Percentiles rank a stretch among this genome's conserved stretches.
Evolutionary conservation across 2,329 filamentous ascomycete species (phyloP).

Genomic region (Knoxdaviesia capensis): DNA sequence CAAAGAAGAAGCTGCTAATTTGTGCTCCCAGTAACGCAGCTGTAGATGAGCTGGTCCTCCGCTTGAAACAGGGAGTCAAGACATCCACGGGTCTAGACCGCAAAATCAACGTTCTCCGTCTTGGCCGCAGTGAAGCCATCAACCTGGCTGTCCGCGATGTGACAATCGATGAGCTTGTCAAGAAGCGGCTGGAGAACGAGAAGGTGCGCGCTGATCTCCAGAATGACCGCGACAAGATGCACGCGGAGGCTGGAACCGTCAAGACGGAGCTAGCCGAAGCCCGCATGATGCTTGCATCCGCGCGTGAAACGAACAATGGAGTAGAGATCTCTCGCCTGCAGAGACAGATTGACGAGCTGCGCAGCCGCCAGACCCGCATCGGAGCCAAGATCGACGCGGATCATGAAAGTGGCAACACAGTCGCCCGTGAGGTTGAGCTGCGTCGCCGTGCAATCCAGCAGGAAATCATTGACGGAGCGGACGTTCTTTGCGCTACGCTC

Average conservation of each 20-base stretch:
- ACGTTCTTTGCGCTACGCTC: slow-evolving; percentile 86
- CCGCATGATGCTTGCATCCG: slow-evolving; percentile 51
- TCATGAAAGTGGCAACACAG: slow-evolving; percentile 68
- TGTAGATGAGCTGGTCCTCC: slow-evolving; percentile 85
- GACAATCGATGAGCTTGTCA: slow-evolving; percentile 81
- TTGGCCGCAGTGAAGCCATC: slow-evolving; percentile 83
- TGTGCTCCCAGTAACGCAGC: slow-evolving; percentile 98
- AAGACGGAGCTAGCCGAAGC: slow-evolving; percentile 51
- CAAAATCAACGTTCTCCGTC: slow-evolving; percentile 69
- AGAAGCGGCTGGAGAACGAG: slow-evolving; percentile 44
- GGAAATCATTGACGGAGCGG: slow-evolving; percentile 71
- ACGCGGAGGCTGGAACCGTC: slow-evolving; percentile 43
- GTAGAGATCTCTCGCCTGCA: slow-evolving; percentile 35
- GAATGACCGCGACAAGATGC: slow-evolving; percentile 35
- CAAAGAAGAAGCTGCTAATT: slow-evolving; percentile 66
- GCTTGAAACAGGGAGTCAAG: slow-evolving; percentile 73
- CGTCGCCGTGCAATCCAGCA: slow-evolving; percentile 71
- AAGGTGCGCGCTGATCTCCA: slow-evolving; percentile 35
- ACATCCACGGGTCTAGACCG: slow-evolving; percentile 51
- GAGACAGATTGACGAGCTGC: slow-evolving; percentile 58
- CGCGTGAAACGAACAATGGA: slow-evolving; percentile 32
- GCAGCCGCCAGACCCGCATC: slow-evolving; percentile 51
- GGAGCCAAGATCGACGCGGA: slow-evolving; percentile 71
- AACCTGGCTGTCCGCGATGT: slow-evolving; percentile 79
- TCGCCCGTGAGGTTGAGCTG: slow-evolving; percentile 68